Evolutionary conservation across 257 asterid genomes (phyloP), one percentile per base, ranked within the genome.

Genomic region (Solanum clarkiae): DNA sequence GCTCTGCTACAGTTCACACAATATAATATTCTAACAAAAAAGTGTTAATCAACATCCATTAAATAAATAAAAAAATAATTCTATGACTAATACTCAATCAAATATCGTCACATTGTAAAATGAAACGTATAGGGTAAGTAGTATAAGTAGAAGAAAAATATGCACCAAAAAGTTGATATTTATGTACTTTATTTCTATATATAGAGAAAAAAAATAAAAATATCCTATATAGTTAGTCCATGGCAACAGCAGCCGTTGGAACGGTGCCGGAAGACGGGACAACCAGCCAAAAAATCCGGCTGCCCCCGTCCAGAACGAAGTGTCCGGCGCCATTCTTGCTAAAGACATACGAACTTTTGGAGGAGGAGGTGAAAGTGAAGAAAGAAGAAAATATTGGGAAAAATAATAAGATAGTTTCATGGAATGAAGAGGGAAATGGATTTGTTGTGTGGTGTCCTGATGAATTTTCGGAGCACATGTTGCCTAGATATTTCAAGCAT

Each of bases 261-360:
- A 40, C 66, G 54, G 54, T 15, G 45, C 20, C 70, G 56, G 54
- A 14, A 45, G 71, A 82, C 36, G 6, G 7, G 24, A 81, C 54
- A 11, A 13, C 55, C 60, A 49, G 85, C 85, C 74, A 65, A 69
- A 81, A 72, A 54, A 82, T 56, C 51, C 17, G 2, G 9, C 68
- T 63, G 68, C 84, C 42, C 80, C 51, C 89, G 7, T 14, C 87
- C 18, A 86, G 85, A 85, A 49, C 74, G 8, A 91, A 91, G 86
- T 86, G 93, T 70, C 92, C 95, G 7, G 86, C 95, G 47, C 95
- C 95, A 20, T 93, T 93, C 86, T 69, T 93, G 17, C 86, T 86
- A 85, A 93, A 93, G 84, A 93, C 94, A 9, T 92, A 90, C 62
- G 90, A 92, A 26, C 90, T 93, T 18, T 86, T 93, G 86, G 93